Conservation (phyloP, 2,329 filamentous ascomycete species). For the Pseudocercospora cruenta region DNA sequence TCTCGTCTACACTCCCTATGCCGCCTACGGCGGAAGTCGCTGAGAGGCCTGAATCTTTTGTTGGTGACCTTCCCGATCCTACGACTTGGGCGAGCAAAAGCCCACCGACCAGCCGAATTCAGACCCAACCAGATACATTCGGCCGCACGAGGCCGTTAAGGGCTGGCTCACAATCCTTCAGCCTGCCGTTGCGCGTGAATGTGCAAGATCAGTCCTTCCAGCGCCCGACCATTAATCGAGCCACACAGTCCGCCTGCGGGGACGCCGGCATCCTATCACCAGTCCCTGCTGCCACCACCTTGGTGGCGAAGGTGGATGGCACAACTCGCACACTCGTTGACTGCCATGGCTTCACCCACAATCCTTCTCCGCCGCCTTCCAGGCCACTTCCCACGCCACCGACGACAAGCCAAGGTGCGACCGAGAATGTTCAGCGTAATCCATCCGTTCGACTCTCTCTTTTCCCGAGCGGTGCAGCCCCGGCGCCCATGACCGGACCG, state of each 20-base stretch:
- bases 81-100: slow-evolving; percentile 24
- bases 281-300: slow-evolving; percentile 30
- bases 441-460: slow-evolving; percentile 28
- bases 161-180: slow-evolving; percentile 31
- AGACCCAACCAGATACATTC: not conserved
- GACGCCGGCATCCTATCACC: slow-evolving; percentile 25
- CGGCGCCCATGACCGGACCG: slow-evolving; percentile 4
- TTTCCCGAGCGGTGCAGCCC: slow-evolving; percentile 21
- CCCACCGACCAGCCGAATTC: not conserved
- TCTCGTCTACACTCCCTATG: not conserved
- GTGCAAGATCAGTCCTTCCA: slow-evolving; percentile 34
- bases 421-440: not conserved
- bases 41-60: slow-evolving; percentile 32
- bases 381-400: not conserved
- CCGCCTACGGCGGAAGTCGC: slow-evolving; percentile 10
- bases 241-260: slow-evolving; percentile 17
- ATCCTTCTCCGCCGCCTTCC: slow-evolving; percentile 14
- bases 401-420: not conserved
- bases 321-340: slow-evolving; percentile 9
- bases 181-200: slow-evolving; percentile 40
- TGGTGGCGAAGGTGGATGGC: slow-evolving; percentile 31
- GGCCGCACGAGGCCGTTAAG: slow-evolving; percentile 17
- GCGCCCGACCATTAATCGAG: slow-evolving; percentile 6
- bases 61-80: slow-evolving; percentile 32
- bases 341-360: slow-evolving; percentile 7